Conservation (phyloP, 164 flowering plant species). For the Euptelea pleiosperma region DNA sequence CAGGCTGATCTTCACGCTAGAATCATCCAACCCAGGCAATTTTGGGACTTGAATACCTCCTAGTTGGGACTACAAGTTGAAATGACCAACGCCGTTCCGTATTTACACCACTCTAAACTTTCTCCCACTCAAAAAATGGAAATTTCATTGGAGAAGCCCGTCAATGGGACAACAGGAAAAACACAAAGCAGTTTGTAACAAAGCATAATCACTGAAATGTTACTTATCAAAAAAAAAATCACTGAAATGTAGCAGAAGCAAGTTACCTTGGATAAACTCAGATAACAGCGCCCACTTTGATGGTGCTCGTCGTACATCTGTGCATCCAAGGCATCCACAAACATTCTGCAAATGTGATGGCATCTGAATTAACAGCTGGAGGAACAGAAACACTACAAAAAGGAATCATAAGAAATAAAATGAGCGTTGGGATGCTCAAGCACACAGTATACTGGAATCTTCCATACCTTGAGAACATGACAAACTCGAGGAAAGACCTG, state of each 20-base stretch:
- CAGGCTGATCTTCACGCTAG: too few relatives aligned
- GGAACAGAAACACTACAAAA: not conserved
- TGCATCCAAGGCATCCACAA: slow-evolving; percentile 85
- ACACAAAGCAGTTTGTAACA: too few relatives aligned
- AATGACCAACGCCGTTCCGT: too few relatives aligned
- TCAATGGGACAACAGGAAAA: not conserved
- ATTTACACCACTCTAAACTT: too few relatives aligned
- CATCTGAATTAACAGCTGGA: not conserved
- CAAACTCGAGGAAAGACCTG: slow-evolving; percentile 84
- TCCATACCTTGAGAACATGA: slow-evolving; percentile 89
- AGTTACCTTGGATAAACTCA: slow-evolving; percentile 74
- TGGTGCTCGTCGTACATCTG: slow-evolving; percentile 80
- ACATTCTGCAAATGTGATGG: slow-evolving; percentile 59
- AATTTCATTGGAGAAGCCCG: not conserved
- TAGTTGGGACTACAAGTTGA: not conserved
- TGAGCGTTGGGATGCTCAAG: not conserved
- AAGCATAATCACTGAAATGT: too few relatives aligned
- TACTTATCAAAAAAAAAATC: too few relatives aligned
- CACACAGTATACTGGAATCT: not conserved
- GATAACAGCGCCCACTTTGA: slow-evolving; percentile 59
- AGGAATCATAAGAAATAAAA: not conserved
- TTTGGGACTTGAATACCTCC: too few relatives aligned
- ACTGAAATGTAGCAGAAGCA: not conserved
- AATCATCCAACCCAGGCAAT: too few relatives aligned
- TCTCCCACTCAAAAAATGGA: not conserved